phyloP scores from a whole-genome alignment of 169 alveolate species.

The Condylostoma magnum region DNA sequence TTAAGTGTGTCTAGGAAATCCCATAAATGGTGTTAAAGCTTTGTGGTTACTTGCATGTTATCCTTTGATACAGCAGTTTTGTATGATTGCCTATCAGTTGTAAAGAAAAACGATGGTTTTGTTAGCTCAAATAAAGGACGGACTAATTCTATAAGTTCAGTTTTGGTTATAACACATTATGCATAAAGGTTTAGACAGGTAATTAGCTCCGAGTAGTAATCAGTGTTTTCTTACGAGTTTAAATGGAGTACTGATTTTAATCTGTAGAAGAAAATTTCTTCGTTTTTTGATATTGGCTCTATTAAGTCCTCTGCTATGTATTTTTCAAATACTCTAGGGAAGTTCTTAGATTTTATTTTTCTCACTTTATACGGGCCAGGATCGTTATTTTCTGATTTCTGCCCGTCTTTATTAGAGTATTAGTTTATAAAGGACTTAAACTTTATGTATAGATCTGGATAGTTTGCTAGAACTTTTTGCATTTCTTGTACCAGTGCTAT shows the following conservation, averaged over 20 bases:
- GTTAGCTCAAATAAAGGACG: slow-evolving; percentile 44
- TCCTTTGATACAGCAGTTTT: neutral
- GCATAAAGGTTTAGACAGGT: slow-evolving; percentile 49
- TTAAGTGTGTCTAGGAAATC: slow-evolving; percentile 46
- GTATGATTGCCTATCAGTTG: neutral
- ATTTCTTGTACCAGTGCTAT: neutral
- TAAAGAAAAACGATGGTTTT: neutral
- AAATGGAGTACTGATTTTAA: slow-evolving; percentile 16
- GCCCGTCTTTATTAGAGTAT: neutral
- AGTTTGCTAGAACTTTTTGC: neutral
- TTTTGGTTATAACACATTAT: slow-evolving; percentile 57
- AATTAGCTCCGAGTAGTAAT: slow-evolving; percentile 36
- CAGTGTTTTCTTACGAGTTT: slow-evolving; percentile 3
- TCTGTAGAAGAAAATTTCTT: neutral
- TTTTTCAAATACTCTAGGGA: neutral
- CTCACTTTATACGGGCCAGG: neutral
- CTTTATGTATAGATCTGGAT: neutral
- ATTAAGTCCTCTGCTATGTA: neutral
- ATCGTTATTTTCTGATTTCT: neutral
- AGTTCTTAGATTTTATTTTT: neutral
- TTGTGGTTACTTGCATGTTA: neutral
- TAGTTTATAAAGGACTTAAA: slow-evolving; percentile 22
- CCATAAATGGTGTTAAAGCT: slow-evolving; percentile 8
- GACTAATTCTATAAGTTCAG: slow-evolving; percentile 51
- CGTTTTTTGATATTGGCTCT: slow-evolving; percentile 19